A percentile compares a stretch with the other conserved stretches of the same genome.
Conservation (phyloP, 495 filamentous ascomycete genomes). For the Xylaria cubensis region DNA sequence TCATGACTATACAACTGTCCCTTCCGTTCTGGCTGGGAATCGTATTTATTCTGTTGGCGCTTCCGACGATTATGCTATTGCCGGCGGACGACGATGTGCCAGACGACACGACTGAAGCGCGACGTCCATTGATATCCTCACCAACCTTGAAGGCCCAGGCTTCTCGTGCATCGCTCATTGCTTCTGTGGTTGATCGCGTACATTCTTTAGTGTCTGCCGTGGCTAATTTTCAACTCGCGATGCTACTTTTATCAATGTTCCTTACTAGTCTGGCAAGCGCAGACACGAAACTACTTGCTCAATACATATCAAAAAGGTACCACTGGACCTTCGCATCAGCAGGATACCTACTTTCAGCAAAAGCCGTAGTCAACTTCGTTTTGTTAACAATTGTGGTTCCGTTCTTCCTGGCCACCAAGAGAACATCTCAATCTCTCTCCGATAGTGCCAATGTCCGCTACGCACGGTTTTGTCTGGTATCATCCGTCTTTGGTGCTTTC, state of each 20-base stretch:
- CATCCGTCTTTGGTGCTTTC: constrained; percentile 49
- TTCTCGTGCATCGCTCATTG: constrained; percentile 25
- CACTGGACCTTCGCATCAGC: constrained; percentile 48
- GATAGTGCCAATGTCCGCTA: constrained; percentile 41
- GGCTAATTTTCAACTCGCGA: constrained; percentile 40
- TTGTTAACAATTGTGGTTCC: constrained; percentile 48
- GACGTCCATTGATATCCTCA: constrained; percentile 41
- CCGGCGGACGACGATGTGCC: constrained; percentile 21
- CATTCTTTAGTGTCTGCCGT: constrained; percentile 36
- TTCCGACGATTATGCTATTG: constrained; percentile 41
- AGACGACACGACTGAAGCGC: constrained; percentile 33
- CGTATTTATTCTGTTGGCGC: constrained; percentile 43
- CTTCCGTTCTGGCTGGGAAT: constrained; percentile 52
- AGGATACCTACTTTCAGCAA: constrained; percentile 52
- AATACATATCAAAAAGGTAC: constrained; percentile 54
- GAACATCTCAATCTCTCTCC: constrained; percentile 33
- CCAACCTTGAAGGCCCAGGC: constrained; percentile 35
- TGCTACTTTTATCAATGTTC: constrained; percentile 49
- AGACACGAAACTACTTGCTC: constrained; percentile 53
- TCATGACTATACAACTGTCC: constrained; percentile 47
- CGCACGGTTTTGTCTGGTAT: constrained; percentile 42
- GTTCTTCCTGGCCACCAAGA: constrained; percentile 34
- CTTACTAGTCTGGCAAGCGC: constrained; percentile 54
- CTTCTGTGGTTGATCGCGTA: constrained; percentile 35
- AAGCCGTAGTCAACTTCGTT: constrained; percentile 53